These are phyloP conservation scores for Teunomyces kruisii DNA, from an alignment of 805 yeast species.

Conservation along the genomic window DNA sequence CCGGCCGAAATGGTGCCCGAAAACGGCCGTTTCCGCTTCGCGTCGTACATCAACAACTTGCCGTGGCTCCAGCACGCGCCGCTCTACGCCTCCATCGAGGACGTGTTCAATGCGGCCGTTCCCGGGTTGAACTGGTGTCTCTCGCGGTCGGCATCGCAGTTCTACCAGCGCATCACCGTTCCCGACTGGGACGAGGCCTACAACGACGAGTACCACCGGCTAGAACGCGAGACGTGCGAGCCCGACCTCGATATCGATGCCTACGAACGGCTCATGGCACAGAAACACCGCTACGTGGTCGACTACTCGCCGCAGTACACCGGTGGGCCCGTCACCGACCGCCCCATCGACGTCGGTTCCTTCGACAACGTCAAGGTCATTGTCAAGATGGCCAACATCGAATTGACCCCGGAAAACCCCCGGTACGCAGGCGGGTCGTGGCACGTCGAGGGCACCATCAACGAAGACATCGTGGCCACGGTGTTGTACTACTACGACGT, in stretches of 20 bases:
- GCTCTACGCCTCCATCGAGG: slow-evolving; percentile 30
- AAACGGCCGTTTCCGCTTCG: slow-evolving; percentile 14
- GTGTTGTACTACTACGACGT: slow-evolving; percentile 39
- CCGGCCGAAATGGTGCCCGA: slow-evolving; percentile 10
- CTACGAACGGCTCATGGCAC: slow-evolving; percentile 9
- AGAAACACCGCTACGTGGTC: background rate
- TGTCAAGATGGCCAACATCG: slow-evolving; percentile 40
- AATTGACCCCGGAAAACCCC: slow-evolving; percentile 41
- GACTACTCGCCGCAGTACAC: slow-evolving; percentile 3
- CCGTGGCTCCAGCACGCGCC: slow-evolving; percentile 27
- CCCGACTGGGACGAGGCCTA: slow-evolving; percentile 14
- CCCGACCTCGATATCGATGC: slow-evolving; percentile 7
- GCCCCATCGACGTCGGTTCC: slow-evolving; percentile 14
- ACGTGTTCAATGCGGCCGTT: slow-evolving; percentile 25
- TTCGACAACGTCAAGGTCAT: slow-evolving; percentile 33
- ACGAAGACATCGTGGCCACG: slow-evolving; percentile 44
- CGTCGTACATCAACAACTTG: slow-evolving; percentile 42
- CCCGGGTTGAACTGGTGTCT: slow-evolving; percentile 33
- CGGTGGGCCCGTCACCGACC: slow-evolving; percentile 5
- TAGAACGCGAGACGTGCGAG: slow-evolving; percentile 8
- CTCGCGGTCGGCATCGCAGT: slow-evolving; percentile 20
- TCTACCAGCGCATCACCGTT: slow-evolving; percentile 14
- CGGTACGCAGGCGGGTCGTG: slow-evolving; percentile 39
- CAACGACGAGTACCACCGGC: slow-evolving; percentile 13
- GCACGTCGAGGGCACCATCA: slow-evolving; percentile 44